Conservation (phyloP, 2,329 filamentous ascomycete species). For the Alternaria sp. region DNA sequence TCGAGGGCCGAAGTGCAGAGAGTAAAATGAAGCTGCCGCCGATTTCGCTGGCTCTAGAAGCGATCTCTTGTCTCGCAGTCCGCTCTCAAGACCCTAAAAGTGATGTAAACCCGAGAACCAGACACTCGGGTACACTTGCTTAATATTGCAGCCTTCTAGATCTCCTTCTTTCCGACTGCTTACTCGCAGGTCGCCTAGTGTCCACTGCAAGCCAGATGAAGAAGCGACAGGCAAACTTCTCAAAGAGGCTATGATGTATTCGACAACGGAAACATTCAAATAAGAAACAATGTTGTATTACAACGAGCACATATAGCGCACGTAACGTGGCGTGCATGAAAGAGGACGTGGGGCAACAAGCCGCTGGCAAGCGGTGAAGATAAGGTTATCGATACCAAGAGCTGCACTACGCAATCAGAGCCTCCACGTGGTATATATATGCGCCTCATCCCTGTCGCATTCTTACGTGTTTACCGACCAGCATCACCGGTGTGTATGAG, state of each 20-base stretch:
- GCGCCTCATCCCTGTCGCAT: background rate
- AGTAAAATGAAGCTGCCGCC: background rate
- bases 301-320: background rate
- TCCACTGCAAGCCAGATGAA: background rate
- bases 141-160: background rate
- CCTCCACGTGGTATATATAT: constrained; percentile 11
- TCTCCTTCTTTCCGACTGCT: background rate
- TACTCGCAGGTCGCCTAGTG: background rate
- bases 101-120: background rate
- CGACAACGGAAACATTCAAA: background rate
- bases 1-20: too few relatives aligned
- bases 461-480: background rate
- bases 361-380: constrained; percentile 23
- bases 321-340: background rate
- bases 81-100: background rate
- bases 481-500: background rate
- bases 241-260: background rate
- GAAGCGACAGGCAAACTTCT: background rate
- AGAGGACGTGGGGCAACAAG: background rate
- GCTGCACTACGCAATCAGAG: constrained; percentile 15
- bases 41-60: background rate
- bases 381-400: constrained; percentile 30
- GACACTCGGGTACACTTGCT: background rate
- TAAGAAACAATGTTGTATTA: background rate
- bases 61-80: background rate